Conservation (phyloP, 768 basidiomycete genomes). For the Rhodosporidiobolus sp. region DNA sequence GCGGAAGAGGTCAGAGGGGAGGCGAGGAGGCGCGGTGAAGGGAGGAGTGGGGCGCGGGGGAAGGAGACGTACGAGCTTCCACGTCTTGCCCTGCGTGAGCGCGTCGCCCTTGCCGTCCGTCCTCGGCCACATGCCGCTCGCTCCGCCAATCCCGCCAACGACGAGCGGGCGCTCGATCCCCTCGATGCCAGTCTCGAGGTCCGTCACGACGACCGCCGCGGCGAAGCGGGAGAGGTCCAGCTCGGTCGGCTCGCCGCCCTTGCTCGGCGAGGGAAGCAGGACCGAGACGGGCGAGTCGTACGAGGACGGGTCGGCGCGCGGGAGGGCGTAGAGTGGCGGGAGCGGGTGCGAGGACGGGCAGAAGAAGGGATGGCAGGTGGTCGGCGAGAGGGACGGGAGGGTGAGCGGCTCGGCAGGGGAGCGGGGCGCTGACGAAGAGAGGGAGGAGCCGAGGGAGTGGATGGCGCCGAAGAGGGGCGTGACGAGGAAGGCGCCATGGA, state of each 20-base stretch:
- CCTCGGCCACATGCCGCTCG: conserved; percentile 24
- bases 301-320: background rate
- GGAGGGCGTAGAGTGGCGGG: conserved; percentile 55
- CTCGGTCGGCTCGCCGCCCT: background rate
- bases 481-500: conserved; percentile 67
- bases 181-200: conserved; percentile 21
- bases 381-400: background rate
- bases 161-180: conserved; percentile 27
- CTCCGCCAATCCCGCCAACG: conserved; percentile 30
- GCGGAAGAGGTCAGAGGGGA: too few species aligned
- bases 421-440: conserved; percentile 21
- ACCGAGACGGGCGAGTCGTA: background rate
- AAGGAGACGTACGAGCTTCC: conserved; percentile 6
- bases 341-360: conserved; percentile 77
- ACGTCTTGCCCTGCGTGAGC: background rate
- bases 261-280: background rate
- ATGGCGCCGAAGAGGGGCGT: conserved; percentile 64
- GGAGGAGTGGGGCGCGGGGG: too few species aligned
- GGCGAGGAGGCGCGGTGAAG: background rate
- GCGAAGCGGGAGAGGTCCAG: conserved; percentile 29
- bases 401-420: background rate
- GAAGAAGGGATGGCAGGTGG: conserved; percentile 57
- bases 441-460: conserved; percentile 58
- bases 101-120: conserved; percentile 41
- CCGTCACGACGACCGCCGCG: conserved; percentile 21